Evolutionary conservation across 495 filamentous ascomycete species (phyloP).

Genomic region (Xylaria scruposa): DNA sequence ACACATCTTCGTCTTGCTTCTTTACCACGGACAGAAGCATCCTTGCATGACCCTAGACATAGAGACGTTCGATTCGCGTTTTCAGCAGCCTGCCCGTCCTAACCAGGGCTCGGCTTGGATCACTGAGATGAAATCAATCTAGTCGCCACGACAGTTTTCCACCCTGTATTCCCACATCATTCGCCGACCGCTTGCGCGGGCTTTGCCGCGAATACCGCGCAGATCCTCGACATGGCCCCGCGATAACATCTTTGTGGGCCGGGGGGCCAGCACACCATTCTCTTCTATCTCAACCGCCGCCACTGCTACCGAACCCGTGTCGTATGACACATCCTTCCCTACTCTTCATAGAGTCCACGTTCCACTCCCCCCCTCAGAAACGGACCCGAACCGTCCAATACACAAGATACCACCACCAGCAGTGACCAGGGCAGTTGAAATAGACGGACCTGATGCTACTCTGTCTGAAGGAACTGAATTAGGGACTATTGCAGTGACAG

Average conservation of each 20-base stretch:
- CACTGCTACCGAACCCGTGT: background rate
- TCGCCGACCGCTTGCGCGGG: conserved; percentile 56
- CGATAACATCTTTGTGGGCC: conserved; percentile 58
- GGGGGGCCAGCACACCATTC: conserved; percentile 52
- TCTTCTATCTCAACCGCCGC: conserved; percentile 12
- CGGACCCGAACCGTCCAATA: background rate
- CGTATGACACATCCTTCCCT: conserved; percentile 2
- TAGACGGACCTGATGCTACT: background rate
- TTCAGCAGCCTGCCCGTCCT: conserved; percentile 13
- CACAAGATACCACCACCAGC: background rate
- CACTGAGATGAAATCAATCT: conserved; percentile 42
- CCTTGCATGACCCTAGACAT: background rate
- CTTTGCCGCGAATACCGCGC: conserved; percentile 58
- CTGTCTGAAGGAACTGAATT: background rate
- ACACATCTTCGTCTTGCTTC: background rate
- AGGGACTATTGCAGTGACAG: background rate
- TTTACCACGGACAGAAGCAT: background rate
- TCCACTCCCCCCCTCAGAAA: background rate
- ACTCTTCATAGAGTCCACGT: background rate
- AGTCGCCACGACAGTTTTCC: conserved; percentile 39
- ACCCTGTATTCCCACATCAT: conserved; percentile 52
- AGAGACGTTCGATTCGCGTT: background rate
- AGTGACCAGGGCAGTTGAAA: background rate
- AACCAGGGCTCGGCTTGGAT: conserved; percentile 5
- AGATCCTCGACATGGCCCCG: conserved; percentile 51